Base-by-base conservation (phyloP, 441 rosid species). In the Populus hybrid region DNA sequence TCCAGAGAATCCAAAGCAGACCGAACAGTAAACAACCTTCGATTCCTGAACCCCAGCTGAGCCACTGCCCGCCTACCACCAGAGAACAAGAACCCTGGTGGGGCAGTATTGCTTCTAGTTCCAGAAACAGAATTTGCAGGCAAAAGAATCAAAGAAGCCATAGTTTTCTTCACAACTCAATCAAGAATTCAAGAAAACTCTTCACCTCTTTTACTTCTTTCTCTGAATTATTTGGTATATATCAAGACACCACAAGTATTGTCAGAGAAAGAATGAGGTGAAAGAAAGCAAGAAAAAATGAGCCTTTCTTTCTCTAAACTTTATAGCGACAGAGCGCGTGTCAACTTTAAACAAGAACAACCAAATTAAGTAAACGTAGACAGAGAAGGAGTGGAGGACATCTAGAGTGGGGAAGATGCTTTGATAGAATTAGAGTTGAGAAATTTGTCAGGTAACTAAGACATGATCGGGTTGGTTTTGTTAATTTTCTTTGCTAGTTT, bases 1-100 rank as follows among this genome's bases (percentile, higher is more conserved):
- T 93, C 99, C 83, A 94, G 82, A 64, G 98, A 94, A 79, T 95
- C 99, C 84, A 89, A 81, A 80, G 98, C 88, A 50, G 92, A 90
- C 68, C 88, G 72, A 75, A 91, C 92, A 75, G 23, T 78, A 65
- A 82, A 82, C 83, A 89, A 82, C 83, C 90, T 88, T 72, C 79
- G 90, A 81, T 79, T 0, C 81, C 80, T 0, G 80, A 72, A 79
- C 73, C 65, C 78, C 77, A 73, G 70, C 76, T 78, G 82, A 76
- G 77, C 83, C 77, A 80, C 76, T 38, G 87, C 81, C 76, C 87
- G 82, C 24, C 77, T 65, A 7, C 65, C 61, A 61, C 82, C 82
- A 30, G 80, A 71, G 16, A 69, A 28, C 77, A 68, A 46, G 54
- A 73, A 69, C 57, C 74, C 82, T 12, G 74, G 24, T 6, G 73